These are phyloP conservation scores for Phytophthora tubulina DNA, from an alignment of 352 stramenopile genomes.

Conservation along the genomic window DNA sequence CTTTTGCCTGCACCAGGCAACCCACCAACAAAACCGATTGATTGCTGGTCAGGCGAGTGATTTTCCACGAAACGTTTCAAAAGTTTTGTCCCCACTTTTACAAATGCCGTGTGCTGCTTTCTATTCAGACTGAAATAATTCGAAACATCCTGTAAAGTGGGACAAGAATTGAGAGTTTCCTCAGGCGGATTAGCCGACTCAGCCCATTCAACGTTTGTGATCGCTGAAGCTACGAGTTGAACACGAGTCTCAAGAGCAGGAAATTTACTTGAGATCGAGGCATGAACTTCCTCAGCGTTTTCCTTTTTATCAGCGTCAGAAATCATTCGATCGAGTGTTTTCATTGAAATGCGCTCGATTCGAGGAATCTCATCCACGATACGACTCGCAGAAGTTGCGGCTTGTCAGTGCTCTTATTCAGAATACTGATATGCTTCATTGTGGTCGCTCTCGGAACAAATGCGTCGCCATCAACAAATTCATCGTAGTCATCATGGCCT, in stretches of 20 bases:
- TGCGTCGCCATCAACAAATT: no score
- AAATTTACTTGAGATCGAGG: neutral
- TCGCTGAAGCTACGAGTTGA: no score
- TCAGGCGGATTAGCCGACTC: no score
- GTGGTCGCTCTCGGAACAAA: no score
- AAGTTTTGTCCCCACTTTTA: neutral
- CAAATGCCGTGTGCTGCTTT: slow-evolving; percentile 7
- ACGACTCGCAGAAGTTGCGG: neutral
- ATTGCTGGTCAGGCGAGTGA: neutral
- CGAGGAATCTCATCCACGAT: no score
- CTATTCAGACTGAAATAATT: neutral
- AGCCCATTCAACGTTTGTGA: no score
- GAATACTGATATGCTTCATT: neutral
- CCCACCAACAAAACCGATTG: slow-evolving; percentile 13
- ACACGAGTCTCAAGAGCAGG: neutral
- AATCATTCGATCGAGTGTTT: neutral
- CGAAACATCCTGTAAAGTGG: no score
- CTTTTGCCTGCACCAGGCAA: slow-evolving; percentile 10
- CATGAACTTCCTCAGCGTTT: no score
- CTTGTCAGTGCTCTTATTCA: neutral
- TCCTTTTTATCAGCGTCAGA: neutral
- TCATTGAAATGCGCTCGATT: neutral
- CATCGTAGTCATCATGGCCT: no score
- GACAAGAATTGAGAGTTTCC: no score
- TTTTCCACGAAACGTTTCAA: neutral